A percentile compares a stretch with the other conserved stretches of the same genome.
phyloP scores from a whole-genome alignment of 306 rosid genomes.

The Casuarina glauca region DNA sequence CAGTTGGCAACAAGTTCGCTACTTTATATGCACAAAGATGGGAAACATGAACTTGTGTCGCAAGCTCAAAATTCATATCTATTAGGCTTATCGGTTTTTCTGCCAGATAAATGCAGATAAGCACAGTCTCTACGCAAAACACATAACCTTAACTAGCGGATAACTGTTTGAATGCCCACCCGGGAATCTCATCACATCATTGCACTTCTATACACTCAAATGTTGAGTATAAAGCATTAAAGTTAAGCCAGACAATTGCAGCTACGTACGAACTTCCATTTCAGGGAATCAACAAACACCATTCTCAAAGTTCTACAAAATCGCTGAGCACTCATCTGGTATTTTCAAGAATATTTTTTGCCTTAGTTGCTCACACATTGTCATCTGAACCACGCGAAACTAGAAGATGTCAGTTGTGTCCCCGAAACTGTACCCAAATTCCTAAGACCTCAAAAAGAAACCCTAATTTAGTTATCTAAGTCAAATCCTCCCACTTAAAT shows the following conservation, averaged over 20 bases:
- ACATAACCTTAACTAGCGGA: neutral
- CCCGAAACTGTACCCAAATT: neutral
- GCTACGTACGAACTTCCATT: neutral
- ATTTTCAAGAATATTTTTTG: neutral
- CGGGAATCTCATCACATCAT: neutral
- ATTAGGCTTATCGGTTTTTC: neutral
- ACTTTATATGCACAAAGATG: neutral
- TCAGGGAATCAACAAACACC: neutral
- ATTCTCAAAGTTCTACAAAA: constrained; percentile 4
- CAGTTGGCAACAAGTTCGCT: neutral
- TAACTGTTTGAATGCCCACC: too few relatives aligned
- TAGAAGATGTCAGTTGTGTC: neutral
- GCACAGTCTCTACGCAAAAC: neutral
- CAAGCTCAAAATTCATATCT: neutral
- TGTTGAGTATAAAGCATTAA: neutral
- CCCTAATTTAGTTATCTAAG: neutral
- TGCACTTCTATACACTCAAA: neutral
- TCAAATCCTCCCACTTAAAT: neutral
- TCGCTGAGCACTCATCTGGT: neutral
- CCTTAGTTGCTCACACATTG: neutral
- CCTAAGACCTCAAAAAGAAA: neutral
- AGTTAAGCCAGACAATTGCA: neutral
- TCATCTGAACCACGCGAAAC: neutral
- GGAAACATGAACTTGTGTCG: too few relatives aligned
- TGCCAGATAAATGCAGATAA: neutral